These are phyloP conservation scores for Setomelanomma holmii DNA, from an alignment of 2,329 filamentous ascomycete genomes.

Conservation along the genomic window DNA sequence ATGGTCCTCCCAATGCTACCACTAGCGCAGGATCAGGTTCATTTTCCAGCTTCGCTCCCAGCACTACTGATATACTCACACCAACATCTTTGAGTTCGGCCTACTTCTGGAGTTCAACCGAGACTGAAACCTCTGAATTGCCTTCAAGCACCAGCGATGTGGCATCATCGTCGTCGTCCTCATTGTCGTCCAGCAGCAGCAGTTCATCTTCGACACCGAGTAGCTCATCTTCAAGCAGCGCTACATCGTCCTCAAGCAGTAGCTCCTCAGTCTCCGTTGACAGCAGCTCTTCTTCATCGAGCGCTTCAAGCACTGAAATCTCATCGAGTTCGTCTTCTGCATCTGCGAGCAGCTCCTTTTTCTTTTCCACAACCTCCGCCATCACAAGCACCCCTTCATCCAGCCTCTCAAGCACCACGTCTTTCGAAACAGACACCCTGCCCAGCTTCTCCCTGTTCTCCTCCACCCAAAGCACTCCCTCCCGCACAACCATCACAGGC, in stretches of 20 bases:
- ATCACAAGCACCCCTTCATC: neutral
- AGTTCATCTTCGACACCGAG: neutral
- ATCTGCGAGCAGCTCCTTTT: neutral
- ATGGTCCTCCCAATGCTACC: constrained; percentile 7
- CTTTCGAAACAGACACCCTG: neutral
- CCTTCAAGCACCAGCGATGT: neutral
- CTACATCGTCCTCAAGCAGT: too few species aligned
- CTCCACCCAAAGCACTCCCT: too few species aligned
- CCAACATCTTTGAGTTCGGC: neutral
- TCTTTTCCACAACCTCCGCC: neutral
- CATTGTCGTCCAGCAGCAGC: neutral
- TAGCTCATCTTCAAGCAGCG: too few species aligned
- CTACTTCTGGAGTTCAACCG: neutral
- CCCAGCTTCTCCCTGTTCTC: neutral
- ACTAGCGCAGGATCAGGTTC: neutral
- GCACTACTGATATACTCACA: neutral
- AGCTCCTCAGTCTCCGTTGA: neutral
- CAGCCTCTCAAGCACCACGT: neutral
- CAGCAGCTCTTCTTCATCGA: too few species aligned
- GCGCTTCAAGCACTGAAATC: too few species aligned
- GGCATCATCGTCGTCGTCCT: too few species aligned
- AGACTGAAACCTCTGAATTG: neutral
- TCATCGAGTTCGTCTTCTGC: too few species aligned
- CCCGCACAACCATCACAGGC: too few species aligned
- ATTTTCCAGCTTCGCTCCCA: neutral